A percentile compares a stretch with the other conserved stretches of the same genome.
Evolutionary conservation across 2,329 filamentous ascomycete species (phyloP).

Genomic region (Monilinia laxa): DNA sequence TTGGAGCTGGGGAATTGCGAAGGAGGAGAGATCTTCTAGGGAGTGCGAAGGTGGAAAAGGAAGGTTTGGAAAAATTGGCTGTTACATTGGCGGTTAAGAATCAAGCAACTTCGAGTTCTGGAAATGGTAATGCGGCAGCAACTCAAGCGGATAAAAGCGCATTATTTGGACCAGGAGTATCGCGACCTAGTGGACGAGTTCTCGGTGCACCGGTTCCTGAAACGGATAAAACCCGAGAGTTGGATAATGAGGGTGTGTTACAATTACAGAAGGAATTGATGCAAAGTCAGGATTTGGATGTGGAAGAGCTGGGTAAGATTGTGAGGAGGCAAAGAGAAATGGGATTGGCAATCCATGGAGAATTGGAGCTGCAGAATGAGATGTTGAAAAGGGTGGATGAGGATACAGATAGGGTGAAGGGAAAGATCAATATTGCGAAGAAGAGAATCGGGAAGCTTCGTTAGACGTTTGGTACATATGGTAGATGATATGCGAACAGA

Average conservation of each 20-base stretch:
- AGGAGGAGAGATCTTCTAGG: conserved; percentile 69
- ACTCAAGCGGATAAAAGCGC: conserved; percentile 46
- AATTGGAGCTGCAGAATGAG: conserved; percentile 69
- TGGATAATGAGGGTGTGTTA: conserved; percentile 73
- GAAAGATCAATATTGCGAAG: conserved; percentile 74
- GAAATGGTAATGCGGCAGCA: conserved; percentile 26
- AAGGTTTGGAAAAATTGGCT: conserved; percentile 72
- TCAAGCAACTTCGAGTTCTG: conserved; percentile 33
- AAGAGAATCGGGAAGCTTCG: conserved; percentile 65
- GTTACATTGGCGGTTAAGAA: conserved; percentile 55
- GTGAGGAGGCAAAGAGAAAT: conserved; percentile 74
- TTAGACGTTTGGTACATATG: neutral
- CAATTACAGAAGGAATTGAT: conserved; percentile 74
- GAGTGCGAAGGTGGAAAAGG: conserved; percentile 69
- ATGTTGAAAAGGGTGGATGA: conserved; percentile 67
- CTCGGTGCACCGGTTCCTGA: conserved; percentile 72
- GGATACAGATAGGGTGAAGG: conserved; percentile 63
- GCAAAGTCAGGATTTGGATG: conserved; percentile 70
- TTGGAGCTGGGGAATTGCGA: conserved; percentile 74
- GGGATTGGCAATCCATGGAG: conserved; percentile 72
- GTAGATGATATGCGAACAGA: neutral
- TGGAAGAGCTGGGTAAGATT: conserved; percentile 66
- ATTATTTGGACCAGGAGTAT: conserved; percentile 46
- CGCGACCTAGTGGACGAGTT: conserved; percentile 57
- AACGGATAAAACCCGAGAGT: conserved; percentile 72